phyloP scores from a whole-genome alignment of 78 protist species.

The Andalucia godoyi region DNA sequence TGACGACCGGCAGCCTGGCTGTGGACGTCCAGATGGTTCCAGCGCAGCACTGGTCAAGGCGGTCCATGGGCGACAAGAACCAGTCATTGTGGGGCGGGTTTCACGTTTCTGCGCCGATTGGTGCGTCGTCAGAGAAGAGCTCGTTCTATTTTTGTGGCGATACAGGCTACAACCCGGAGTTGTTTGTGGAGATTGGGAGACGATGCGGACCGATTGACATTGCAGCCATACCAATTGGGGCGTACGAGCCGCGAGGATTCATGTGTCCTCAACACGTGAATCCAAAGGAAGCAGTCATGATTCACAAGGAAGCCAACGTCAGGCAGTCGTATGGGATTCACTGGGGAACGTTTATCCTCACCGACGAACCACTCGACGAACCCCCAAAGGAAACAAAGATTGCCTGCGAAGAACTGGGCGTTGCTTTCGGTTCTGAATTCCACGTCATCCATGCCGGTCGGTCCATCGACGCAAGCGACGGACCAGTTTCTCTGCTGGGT shows the following conservation, averaged over 20 bases:
- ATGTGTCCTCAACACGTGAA: constrained; percentile 7
- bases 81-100: constrained; percentile 5
- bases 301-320: not conserved
- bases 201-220: not conserved
- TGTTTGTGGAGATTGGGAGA: constrained; percentile 1
- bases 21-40: not conserved
- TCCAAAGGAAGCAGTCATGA: constrained; percentile 20
- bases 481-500: too few species aligned
- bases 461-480: too few species aligned
- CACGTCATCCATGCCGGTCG: too few species aligned
- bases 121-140: not conserved
- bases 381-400: too few species aligned
- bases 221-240: constrained; percentile 18
- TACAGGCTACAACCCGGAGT: constrained; percentile 4
- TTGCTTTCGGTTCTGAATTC: too few species aligned
- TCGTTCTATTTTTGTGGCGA: constrained; percentile 7
- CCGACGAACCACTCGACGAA: constrained; percentile 11
- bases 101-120: not conserved
- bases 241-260: constrained; percentile 15
- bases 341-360: constrained; percentile 33
- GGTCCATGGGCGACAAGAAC: not conserved
- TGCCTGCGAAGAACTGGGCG: too few species aligned
- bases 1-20: not conserved
- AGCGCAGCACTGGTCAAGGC: constrained; percentile 21
- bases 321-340: constrained; percentile 5